Evolutionary conservation across 2,329 filamentous ascomycete species (phyloP), one percentile per base, ranked within the genome.

Genomic region (Diaporthe vaccinii): DNA sequence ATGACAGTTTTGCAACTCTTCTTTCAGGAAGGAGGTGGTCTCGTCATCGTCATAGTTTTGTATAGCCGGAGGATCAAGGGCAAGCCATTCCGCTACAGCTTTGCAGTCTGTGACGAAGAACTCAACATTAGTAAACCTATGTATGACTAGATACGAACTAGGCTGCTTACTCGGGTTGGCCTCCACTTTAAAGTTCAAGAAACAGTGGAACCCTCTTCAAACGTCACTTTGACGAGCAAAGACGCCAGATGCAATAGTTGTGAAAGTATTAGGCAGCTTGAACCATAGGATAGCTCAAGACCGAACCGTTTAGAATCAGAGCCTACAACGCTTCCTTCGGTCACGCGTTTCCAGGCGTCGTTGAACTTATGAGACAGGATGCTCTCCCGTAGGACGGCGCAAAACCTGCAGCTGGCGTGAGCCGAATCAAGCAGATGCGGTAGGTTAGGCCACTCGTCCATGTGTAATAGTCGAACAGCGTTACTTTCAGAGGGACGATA

Each of bases 301-400:
- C 20, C 20, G 5, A 59, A 3, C 1, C 3, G 2, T 1, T 25
- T 9, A 1, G 7, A 7, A 9, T 10, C 20, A 39, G 31, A 3
- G 0, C n/a, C 2, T 7, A 5, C 1, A 9, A 10, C 14, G 1
- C 0, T 14, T 17, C 12, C 31, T 3, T 39, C 2, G 2, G 20
- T 14, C 20, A 39, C 3, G 5, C 17, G 31, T 10, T 39, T 10
- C 20, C 10, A 39, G 2, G 34, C 57, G 34, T 25, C 57, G 4
- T 9, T 17, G 22, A 59, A 59, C 2, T n/a, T 3, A 7, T 41
- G 6, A 59, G 57, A 59, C 12, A 59, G 57, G 1, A 59, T 39
- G 3, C 5, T 5, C 12, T 59, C 34, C 4, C 57, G 57, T 41
- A 59, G 8, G 5, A 59, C 1, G 1, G 4, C 34, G 22, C 57